These are phyloP conservation scores for Trifolium dubium DNA, from an alignment of 306 rosid genomes.

Conservation along the genomic window DNA sequence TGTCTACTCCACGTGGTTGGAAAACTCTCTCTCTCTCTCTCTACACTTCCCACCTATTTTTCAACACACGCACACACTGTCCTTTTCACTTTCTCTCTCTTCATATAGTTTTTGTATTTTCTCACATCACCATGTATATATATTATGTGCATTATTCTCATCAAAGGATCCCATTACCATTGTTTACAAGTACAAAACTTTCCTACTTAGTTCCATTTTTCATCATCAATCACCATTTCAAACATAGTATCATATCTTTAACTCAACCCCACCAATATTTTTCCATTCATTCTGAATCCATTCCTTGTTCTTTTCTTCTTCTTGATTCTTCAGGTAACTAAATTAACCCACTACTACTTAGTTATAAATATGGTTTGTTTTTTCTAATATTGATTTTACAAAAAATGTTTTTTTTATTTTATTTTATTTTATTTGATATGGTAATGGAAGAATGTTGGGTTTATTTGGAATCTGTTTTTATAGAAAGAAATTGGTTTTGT, in stretches of 20 bases:
- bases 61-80: neutral
- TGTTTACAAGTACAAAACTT: constrained; percentile 16
- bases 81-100: constrained; percentile 28
- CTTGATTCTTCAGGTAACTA: constrained; percentile 54
- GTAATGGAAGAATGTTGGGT: neutral
- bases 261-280: neutral
- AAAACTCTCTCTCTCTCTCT: constrained; percentile 33
- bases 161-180: constrained; percentile 38
- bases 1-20: constrained; percentile 55
- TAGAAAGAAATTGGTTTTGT: neutral
- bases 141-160: constrained; percentile 6
- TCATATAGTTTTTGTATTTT: neutral
- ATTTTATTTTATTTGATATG: neutral
- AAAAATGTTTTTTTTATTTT: neutral
- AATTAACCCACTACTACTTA: constrained; percentile 9
- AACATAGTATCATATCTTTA: neutral
- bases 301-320: neutral
- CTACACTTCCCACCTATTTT: constrained; percentile 3
- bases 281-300: neutral
- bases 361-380: neutral
- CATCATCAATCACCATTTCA: neutral
- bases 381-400: neutral
- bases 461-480: constrained; percentile 19
- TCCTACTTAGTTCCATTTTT: constrained; percentile 19
- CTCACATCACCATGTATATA: constrained; percentile 32